A percentile compares a stretch with the other conserved stretches of the same genome.
Conservation (phyloP, 2,329 filamentous ascomycete genomes). For the Botrytis aclada region DNA sequence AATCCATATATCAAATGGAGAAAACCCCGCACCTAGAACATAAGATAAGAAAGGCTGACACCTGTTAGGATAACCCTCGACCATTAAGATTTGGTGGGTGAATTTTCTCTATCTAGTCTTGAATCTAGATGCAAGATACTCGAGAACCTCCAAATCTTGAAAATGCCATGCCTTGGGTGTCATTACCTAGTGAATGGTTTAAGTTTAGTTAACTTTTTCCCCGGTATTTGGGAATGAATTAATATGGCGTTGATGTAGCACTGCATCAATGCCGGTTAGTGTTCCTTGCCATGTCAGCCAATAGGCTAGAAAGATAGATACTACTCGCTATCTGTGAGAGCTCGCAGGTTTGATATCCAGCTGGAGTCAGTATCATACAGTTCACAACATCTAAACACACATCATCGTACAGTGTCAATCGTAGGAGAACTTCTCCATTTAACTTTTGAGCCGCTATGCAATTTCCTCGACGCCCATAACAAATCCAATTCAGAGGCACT, state of each 20-base stretch:
- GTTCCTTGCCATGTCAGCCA: background rate
- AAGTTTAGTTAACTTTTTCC: background rate
- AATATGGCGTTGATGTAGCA: background rate
- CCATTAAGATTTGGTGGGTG: background rate
- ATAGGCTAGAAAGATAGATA: background rate
- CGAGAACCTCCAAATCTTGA: background rate
- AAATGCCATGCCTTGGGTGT: background rate
- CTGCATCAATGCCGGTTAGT: background rate
- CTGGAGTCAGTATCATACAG: background rate
- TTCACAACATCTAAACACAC: background rate
- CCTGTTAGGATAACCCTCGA: background rate
- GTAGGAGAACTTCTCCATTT: background rate
- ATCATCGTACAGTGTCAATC: background rate
- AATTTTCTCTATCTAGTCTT: background rate
- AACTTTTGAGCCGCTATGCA: background rate
- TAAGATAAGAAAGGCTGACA: background rate
- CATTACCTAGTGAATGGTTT: background rate
- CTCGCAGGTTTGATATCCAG: background rate
- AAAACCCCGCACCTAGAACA: background rate
- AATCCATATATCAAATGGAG: background rate
- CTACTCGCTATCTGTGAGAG: background rate
- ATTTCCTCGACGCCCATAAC: slow-evolving; percentile 2
- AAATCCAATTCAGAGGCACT: background rate
- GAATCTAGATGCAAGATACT: background rate
- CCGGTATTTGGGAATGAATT: background rate